Evolutionary conservation across 805 yeast species (phyloP).

Genomic region (Myxozyma nipponensis): DNA sequence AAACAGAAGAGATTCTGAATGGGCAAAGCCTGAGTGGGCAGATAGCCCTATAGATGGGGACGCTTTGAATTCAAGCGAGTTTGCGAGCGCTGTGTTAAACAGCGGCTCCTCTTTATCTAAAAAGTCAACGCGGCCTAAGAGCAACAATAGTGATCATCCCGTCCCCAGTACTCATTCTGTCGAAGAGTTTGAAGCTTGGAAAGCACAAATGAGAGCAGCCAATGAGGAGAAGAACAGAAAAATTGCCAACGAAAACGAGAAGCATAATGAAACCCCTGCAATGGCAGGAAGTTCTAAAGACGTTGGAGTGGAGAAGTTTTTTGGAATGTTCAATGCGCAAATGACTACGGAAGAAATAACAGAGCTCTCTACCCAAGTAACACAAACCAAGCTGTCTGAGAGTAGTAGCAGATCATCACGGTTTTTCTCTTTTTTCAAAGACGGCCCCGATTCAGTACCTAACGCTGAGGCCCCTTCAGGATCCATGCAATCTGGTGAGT

Average conservation of each 20-base stretch:
- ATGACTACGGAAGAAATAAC: conserved; percentile 16
- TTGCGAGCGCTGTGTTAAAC: conserved; percentile 12
- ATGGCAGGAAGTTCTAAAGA: neutral
- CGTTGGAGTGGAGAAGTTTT: conserved; percentile 27
- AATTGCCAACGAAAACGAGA: neutral
- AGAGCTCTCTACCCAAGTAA: conserved; percentile 10
- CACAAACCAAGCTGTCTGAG: conserved; percentile 1
- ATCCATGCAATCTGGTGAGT: neutral
- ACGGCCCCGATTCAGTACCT: conserved; percentile 3
- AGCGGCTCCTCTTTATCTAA: neutral
- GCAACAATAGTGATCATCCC: neutral
- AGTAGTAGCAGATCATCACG: conserved; percentile 21
- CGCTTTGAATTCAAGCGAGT: conserved; percentile 12
- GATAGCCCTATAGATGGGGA: conserved; percentile 9
- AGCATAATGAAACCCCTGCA: neutral
- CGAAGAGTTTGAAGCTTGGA: conserved; percentile 36
- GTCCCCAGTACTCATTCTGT: conserved; percentile 27
- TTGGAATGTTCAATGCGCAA: conserved; percentile 12
- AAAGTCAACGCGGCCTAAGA: neutral
- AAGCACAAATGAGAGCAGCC: conserved; percentile 32
- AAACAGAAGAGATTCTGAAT: conserved; percentile 17
- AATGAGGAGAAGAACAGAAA: conserved; percentile 15
- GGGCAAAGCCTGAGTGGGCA: conserved; percentile 10
- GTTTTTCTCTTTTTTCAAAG: conserved; percentile 26
- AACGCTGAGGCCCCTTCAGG: neutral